Evolutionary conservation across 2,329 filamentous ascomycete genomes (phyloP).

Genomic region (Trichoderma sp.): DNA sequence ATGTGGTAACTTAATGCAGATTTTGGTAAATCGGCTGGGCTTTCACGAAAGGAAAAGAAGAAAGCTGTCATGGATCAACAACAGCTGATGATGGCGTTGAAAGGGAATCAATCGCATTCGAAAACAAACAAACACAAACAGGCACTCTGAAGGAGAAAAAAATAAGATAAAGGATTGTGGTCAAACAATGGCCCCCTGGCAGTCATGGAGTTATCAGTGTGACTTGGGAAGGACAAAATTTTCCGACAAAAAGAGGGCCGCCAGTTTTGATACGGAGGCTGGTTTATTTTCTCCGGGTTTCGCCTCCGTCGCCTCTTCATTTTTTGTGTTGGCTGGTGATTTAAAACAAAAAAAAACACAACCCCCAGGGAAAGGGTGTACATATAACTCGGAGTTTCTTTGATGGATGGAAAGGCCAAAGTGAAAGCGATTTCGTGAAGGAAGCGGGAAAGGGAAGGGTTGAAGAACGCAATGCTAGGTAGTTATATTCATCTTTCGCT

Average conservation of each 20-base stretch:
- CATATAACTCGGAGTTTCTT: slow-evolving; percentile 6
- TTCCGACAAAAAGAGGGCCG: background rate
- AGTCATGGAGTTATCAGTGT: background rate
- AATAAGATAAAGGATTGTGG: background rate
- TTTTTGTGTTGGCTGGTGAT: background rate
- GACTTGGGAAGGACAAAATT: background rate
- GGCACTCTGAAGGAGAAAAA: background rate
- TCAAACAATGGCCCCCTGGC: background rate
- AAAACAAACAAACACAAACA: background rate
- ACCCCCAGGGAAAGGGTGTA: background rate
- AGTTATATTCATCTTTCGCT: slow-evolving; percentile 5
- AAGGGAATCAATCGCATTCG: background rate
- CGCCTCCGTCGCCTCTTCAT: background rate
- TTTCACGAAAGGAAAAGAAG: background rate
- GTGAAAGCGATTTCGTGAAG: background rate
- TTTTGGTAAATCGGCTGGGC: background rate
- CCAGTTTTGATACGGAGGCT: background rate
- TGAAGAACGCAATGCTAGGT: background rate
- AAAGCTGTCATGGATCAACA: slow-evolving; percentile 24
- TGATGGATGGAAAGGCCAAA: background rate
- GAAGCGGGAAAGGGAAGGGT: background rate
- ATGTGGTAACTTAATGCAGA: background rate
- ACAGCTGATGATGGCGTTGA: slow-evolving; percentile 2
- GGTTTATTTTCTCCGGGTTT: background rate
- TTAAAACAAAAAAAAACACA: background rate